These are phyloP conservation scores for Phytophthora sansomeana DNA, from an alignment of 352 stramenopile species.

Conservation along the genomic window DNA sequence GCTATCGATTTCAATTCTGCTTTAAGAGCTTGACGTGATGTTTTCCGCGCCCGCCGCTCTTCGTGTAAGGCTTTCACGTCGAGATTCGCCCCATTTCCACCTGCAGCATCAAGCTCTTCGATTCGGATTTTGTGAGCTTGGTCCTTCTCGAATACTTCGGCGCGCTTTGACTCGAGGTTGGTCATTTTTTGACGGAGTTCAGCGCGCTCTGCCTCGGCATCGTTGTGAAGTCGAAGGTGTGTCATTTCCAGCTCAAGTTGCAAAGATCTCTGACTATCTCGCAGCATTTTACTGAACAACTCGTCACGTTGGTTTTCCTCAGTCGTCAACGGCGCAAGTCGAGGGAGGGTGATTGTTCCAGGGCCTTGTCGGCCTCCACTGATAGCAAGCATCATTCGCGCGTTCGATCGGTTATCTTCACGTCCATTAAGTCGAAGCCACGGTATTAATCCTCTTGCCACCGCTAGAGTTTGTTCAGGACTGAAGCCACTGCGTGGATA, in stretches of 20 bases:
- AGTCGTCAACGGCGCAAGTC: constrained; percentile 23
- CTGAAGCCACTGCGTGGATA: constrained; percentile 53
- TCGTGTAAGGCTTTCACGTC: constrained; percentile 42
- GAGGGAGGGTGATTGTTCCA: constrained; percentile 29
- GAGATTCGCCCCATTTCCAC: constrained; percentile 36
- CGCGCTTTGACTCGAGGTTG: constrained; percentile 29
- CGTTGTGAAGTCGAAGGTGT: constrained; percentile 22
- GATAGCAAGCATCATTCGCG: constrained; percentile 50
- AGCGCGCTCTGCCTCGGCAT: constrained; percentile 15
- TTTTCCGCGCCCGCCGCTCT: constrained; percentile 50
- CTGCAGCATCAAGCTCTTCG: constrained; percentile 62
- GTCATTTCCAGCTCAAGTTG: constrained; percentile 36
- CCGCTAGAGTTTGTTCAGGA: constrained; percentile 49
- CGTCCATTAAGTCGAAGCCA: constrained; percentile 41
- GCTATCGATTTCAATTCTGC: constrained; percentile 44
- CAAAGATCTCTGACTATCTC: constrained; percentile 40
- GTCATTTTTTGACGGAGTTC: constrained; percentile 27
- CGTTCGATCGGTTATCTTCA: constrained; percentile 20
- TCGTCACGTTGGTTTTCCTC: constrained; percentile 28
- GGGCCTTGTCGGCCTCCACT: constrained; percentile 30
- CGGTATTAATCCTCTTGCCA: constrained; percentile 49
- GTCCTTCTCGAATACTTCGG: constrained; percentile 39
- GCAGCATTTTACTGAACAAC: constrained; percentile 46
- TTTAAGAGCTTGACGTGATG: constrained; percentile 53
- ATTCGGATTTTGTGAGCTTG: constrained; percentile 50